Evolutionary conservation across 768 basidiomycete genomes (phyloP), one percentile per base, ranked within the genome.

Genomic region (Leccinum variicolor): DNA sequence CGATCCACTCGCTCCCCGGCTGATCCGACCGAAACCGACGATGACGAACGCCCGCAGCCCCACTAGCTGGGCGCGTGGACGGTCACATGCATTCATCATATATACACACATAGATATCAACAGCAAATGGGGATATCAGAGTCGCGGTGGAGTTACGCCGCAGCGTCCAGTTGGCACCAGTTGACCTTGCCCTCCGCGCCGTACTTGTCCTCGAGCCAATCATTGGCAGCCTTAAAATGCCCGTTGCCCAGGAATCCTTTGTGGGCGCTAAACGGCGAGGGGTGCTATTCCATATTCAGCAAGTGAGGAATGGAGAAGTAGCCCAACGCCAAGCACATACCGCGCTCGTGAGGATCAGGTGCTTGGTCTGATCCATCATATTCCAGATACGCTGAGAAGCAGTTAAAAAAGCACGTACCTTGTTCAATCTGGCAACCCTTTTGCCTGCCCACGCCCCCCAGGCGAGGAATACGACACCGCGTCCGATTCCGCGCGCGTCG

Each of bases 401-500:
- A 34, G 13, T 13, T 17, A 50, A 50, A 56, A 63, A 62, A 36
- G 31, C 49, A 52, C 77, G 62, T 45, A 90, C 92, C 78, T 84
- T 84, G 73, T 84, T 83, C 34, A 95, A 75, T 67, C 86, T 87
- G 54, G 84, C 81, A 55, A 92, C 89, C 65, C 92, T 81, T 75
- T 94, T 92, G 56, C 81, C 84, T 21, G 95, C 95, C 79, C 86
- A 89, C 8, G 84, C 79, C 9, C 95, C 94, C 94, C 94, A 97
- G 7, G 91, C 91, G 65, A 98, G 81, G 70, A 98, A 94, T 50
- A 87, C 87, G 25, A 89, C 82, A 47, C 94, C 91, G 5, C 87
- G 83, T 58, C 89, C 85, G 54, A 81, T 68, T 26, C 86, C 88
- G 58, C 69, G 74, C 23, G 61, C 66, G 51, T 73, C 74, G 62